Evolutionary conservation across 2,329 filamentous ascomycete species (phyloP), one percentile per base, ranked within the genome.

Genomic region (Dactylellina drechsleri): DNA sequence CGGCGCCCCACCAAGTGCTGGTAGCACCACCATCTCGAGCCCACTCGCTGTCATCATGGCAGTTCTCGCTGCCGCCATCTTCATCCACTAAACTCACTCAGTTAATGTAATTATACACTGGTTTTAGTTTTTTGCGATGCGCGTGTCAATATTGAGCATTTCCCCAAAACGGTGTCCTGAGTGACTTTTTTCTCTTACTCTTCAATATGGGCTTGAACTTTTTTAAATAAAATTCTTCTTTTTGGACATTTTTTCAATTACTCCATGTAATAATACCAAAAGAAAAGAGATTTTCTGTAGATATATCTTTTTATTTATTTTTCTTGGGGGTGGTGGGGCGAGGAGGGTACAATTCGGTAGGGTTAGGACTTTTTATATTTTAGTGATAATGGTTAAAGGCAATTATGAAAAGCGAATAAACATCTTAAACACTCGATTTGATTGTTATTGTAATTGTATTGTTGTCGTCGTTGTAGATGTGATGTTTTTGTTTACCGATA

Each of bases 41-140:
- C 71, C 71, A 23, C 49, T 75, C 40, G 71, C 71, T 10, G 71
- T 75, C 53, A 68, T 75, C 64, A 65, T 75, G 71, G 71, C 71
- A 40, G 64, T 75, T 49, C 56, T 75, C 28, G 71, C 71, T 50
- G 71, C 71, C 20, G 47, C 71, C 53, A 26, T 75, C 52, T 75
- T 75, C 71, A 68, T 75, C 40, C 70, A 74, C 62, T 74, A 74
- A 67, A 67, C 58, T 52, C 4, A 28, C 20, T 43, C 59, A 36
- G 31, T 36, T 36, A 2, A 36, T 36, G 31, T 36, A 36, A 7
- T 36, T 36, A 36, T 36, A 36, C 6, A 18, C 23, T 31, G 47
- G 26, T 59, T 65, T 20, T 53, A 31, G 16, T 13, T 53, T 47
- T 36, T 36, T 56, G 61, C 43, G 31, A 49, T 41, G 47, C 43